These are phyloP conservation scores for Alnus glutinosa DNA, from an alignment of 306 rosid genomes.

Conservation along the genomic window DNA sequence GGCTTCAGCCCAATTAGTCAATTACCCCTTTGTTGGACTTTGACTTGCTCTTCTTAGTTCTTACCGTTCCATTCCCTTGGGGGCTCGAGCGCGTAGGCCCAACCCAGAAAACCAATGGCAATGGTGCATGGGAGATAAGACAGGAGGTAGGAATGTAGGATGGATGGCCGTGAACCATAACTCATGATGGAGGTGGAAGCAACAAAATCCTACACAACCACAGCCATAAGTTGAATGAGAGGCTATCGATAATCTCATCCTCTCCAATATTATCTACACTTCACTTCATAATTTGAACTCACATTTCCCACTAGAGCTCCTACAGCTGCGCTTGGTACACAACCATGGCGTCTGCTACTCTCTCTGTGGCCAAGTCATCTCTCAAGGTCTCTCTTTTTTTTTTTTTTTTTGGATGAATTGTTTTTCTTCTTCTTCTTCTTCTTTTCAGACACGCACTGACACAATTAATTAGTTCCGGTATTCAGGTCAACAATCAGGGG, in stretches of 20 bases:
- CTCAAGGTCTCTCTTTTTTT: constrained; percentile 56
- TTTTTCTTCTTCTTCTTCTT: neutral
- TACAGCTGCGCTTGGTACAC: neutral
- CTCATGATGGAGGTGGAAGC: neutral
- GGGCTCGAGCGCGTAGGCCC: neutral
- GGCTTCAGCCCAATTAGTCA: neutral
- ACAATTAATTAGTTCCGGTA: neutral
- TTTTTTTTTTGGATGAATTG: neutral
- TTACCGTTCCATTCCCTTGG: no score
- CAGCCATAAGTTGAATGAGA: constrained; percentile 13
- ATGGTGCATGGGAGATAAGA: neutral
- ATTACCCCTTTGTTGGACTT: no score
- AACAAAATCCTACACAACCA: constrained; percentile 6
- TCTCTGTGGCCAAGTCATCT: constrained; percentile 88
- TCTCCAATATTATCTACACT: constrained; percentile 7
- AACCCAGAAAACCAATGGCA: no score
- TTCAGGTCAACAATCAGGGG: constrained; percentile 72
- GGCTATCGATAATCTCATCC: constrained; percentile 27
- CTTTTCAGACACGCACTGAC: neutral
- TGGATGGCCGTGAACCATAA: neutral
- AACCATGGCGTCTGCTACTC: constrained; percentile 92
- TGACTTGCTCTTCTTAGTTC: no score
- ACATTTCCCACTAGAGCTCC: constrained; percentile 13
- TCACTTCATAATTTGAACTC: constrained; percentile 6
- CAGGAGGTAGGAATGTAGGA: neutral